Evolutionary conservation across 176 grass and related monocot species (phyloP).

Genomic region (Musa beccarii): DNA sequence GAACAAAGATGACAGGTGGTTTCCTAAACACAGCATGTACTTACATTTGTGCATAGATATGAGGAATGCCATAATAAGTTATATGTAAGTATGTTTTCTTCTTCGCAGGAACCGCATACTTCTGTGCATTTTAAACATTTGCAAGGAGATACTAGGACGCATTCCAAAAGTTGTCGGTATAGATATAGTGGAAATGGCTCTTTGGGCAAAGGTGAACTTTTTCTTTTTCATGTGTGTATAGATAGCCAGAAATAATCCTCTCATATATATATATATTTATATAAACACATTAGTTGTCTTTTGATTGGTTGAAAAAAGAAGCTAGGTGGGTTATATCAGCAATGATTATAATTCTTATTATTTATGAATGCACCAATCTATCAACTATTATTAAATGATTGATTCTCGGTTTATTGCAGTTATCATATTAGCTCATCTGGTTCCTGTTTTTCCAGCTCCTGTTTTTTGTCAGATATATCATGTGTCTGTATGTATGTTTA

Average conservation of each 20-base stretch:
- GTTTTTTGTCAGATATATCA: no score
- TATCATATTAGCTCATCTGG: no score
- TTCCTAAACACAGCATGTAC: background rate
- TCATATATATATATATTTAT: background rate
- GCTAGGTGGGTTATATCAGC: background rate
- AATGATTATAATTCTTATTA: background rate
- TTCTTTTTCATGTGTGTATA: background rate
- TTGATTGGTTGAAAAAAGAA: no score
- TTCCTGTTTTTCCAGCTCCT: no score
- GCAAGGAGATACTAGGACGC: slow-evolving; percentile 63
- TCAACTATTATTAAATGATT: background rate
- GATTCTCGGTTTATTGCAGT: no score
- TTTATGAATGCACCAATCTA: background rate
- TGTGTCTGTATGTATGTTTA: no score
- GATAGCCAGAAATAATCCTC: no score
- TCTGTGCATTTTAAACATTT: slow-evolving; percentile 70
- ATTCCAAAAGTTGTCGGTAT: slow-evolving; percentile 80
- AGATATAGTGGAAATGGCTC: slow-evolving; percentile 94
- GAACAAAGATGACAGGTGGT: slow-evolving; percentile 91
- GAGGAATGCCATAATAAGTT: background rate
- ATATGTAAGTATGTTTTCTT: background rate
- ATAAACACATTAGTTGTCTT: no score
- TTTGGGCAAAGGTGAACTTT: slow-evolving; percentile 82
- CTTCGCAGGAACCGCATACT: slow-evolving; percentile 66
- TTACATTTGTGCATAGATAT: background rate